phyloP scores from a whole-genome alignment of 2,329 filamentous ascomycete species.

The Fusarium guadeloupense region DNA sequence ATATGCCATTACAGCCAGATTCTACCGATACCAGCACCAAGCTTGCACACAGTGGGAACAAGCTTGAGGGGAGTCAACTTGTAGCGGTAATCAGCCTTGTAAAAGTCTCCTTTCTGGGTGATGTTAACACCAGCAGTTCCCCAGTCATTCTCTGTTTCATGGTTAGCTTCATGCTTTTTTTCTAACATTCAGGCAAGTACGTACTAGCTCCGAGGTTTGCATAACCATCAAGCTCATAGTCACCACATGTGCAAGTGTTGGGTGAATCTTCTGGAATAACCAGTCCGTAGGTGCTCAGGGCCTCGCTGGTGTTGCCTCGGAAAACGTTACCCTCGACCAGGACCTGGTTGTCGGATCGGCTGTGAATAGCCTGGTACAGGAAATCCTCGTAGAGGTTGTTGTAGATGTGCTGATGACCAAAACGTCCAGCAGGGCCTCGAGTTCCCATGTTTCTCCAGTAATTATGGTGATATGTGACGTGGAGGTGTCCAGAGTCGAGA shows the following conservation, averaged over 20 bases:
- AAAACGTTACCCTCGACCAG: conserved; percentile 61
- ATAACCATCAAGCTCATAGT: conserved; percentile 63
- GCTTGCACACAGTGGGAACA: conserved; percentile 54
- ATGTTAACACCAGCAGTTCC: conserved; percentile 60
- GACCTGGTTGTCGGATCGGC: conserved; percentile 57
- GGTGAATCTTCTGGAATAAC: conserved; percentile 65
- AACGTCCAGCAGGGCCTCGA: conserved; percentile 58
- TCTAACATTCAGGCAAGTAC: conserved; percentile 27
- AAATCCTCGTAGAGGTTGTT: conserved; percentile 60
- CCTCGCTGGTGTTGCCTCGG: conserved; percentile 56
- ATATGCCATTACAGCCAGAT: conserved; percentile 29
- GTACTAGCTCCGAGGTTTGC: conserved; percentile 62
- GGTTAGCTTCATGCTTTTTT: conserved; percentile 41
- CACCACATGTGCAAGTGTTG: conserved; percentile 62
- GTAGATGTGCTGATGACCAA: conserved; percentile 60
- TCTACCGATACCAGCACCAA: conserved; percentile 58
- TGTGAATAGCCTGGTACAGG: conserved; percentile 59
- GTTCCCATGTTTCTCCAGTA: conserved; percentile 58
- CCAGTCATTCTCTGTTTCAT: conserved; percentile 54
- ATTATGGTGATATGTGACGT: conserved; percentile 62
- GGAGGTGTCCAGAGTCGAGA: conserved; percentile 54
- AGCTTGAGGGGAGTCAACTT: conserved; percentile 56
- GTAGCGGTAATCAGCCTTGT: conserved; percentile 58
- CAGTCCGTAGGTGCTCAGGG: conserved; percentile 62
- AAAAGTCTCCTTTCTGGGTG: conserved; percentile 60